These are phyloP conservation scores for Cucurbita pepo DNA, from an alignment of 306 rosid genomes.

Conservation along the genomic window DNA sequence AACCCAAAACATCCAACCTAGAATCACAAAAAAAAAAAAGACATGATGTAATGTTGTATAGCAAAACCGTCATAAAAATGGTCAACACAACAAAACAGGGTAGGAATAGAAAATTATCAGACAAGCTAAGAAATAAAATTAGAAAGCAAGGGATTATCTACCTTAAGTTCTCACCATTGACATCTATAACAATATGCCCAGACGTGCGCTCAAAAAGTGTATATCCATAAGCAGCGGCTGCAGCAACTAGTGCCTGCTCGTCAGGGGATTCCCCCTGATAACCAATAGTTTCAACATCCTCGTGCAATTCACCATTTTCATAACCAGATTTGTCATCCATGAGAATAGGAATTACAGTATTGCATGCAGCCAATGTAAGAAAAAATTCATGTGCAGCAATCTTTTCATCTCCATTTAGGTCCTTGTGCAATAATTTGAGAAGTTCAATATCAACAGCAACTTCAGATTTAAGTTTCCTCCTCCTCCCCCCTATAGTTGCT, in stretches of 20 bases:
- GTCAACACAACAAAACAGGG: not conserved
- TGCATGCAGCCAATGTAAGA: slow-evolving; percentile 92
- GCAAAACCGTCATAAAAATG: not conserved
- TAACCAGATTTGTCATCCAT: slow-evolving; percentile 18
- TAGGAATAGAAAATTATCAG: not conserved
- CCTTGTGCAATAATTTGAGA: slow-evolving; percentile 33
- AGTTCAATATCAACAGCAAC: slow-evolving; percentile 52
- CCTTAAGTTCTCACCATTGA: slow-evolving; percentile 93
- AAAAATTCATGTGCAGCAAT: slow-evolving; percentile 74
- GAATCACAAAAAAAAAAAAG: slow-evolving; percentile 12
- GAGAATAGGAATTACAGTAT: slow-evolving; percentile 77
- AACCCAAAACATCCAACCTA: slow-evolving; percentile 93
- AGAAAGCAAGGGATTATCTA: slow-evolving; percentile 31
- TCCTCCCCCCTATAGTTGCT: slow-evolving; percentile 23
- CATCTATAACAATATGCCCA: slow-evolving; percentile 82
- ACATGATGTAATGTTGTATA: not conserved
- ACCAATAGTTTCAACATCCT: slow-evolving; percentile 25
- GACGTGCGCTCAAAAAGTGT: slow-evolving; percentile 95
- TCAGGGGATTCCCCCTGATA: slow-evolving; percentile 99
- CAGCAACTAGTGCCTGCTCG: slow-evolving; percentile 92
- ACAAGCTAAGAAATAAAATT: slow-evolving; percentile 6
- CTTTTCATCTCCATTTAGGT: slow-evolving; percentile 35
- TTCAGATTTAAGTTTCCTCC: slow-evolving; percentile 68
- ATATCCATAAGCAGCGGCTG: slow-evolving; percentile 87
- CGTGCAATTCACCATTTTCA: slow-evolving; percentile 26